Evolutionary conservation across 116 monocot species (phyloP).

Genomic region (Zostera marina): DNA sequence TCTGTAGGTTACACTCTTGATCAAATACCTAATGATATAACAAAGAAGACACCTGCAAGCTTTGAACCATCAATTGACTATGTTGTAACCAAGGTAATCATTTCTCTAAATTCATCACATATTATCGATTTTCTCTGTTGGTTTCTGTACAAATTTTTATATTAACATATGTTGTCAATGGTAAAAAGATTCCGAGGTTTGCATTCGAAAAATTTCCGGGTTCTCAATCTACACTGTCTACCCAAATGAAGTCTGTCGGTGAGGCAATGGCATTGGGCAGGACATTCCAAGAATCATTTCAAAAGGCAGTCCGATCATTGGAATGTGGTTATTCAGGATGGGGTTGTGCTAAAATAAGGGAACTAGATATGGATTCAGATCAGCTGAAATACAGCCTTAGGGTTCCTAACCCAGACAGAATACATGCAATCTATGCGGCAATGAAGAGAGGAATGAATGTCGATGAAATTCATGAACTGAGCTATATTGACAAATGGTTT

Average conservation of each 20-base stretch:
- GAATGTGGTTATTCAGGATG: slow-evolving; percentile 88
- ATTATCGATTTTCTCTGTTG: neutral
- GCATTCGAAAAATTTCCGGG: slow-evolving; percentile 99
- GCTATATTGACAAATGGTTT: slow-evolving; percentile 81
- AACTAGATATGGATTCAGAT: slow-evolving; percentile 68
- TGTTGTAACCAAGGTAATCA: slow-evolving; percentile 80
- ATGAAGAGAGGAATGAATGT: slow-evolving; percentile 87
- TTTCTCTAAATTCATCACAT: neutral
- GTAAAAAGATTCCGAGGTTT: slow-evolving; percentile 79
- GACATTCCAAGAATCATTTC: slow-evolving; percentile 95
- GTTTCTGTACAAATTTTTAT: neutral
- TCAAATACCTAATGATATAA: slow-evolving; percentile 98
- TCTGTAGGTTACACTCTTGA: slow-evolving; percentile 93
- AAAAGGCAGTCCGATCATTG: slow-evolving; percentile 87
- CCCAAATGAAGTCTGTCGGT: slow-evolving; percentile 99
- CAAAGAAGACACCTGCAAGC: slow-evolving; percentile 96
- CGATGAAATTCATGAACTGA: slow-evolving; percentile 83
- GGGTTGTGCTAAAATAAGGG: slow-evolving; percentile 69
- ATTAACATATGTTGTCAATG: neutral
- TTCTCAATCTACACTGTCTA: slow-evolving; percentile 67
- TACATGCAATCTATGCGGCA: slow-evolving; percentile 83
- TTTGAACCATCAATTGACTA: slow-evolving; percentile 98
- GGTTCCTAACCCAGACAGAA: slow-evolving; percentile 84
- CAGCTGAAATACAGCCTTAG: slow-evolving; percentile 69
- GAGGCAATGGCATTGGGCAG: slow-evolving; percentile 94